Evolutionary conservation across 352 stramenopile genomes (phyloP).

Genomic region (Lagenidium sp.): DNA sequence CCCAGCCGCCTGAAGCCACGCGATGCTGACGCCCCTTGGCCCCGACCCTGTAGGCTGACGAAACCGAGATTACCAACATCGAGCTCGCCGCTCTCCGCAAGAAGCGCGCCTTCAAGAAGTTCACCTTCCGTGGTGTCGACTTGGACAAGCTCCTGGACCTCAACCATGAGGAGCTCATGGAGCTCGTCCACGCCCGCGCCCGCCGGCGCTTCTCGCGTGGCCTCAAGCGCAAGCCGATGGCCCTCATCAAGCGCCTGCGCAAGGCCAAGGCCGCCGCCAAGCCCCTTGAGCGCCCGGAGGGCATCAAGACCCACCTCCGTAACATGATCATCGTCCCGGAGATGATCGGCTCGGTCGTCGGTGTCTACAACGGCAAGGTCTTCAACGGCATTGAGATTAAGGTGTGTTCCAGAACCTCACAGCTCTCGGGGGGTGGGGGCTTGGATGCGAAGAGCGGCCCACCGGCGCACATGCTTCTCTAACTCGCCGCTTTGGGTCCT

Average conservation of each 20-base stretch:
- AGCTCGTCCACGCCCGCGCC: constrained; percentile 94
- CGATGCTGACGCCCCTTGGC: background rate
- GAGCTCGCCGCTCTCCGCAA: constrained; percentile 96
- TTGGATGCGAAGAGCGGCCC: constrained; percentile 66
- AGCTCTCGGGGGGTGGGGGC: constrained; percentile 75
- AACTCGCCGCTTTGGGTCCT: background rate
- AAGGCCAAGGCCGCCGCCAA: constrained; percentile 98
- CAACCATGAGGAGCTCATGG: constrained; percentile 99
- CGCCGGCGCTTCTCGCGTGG: constrained; percentile 98
- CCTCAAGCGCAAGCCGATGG: constrained; percentile 99
- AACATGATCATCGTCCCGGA: constrained; percentile 99
- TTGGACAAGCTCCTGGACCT: constrained; percentile 99
- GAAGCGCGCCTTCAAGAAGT: constrained; percentile 99
- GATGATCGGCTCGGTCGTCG: constrained; percentile 99
- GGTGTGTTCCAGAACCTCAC: constrained; percentile 84
- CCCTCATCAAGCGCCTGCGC: constrained; percentile 98
- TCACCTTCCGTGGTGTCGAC: constrained; percentile 99
- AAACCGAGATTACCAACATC: constrained; percentile 61
- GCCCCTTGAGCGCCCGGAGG: constrained; percentile 96
- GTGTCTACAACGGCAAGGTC: constrained; percentile 99
- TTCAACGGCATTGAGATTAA: constrained; percentile 99
- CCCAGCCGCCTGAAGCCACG: no score
- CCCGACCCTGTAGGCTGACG: constrained; percentile 38
- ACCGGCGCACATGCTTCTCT: background rate
- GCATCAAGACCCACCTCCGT: constrained; percentile 99